Evolutionary conservation across 495 filamentous ascomycete genomes (phyloP), one percentile per base, ranked within the genome.

Genomic region (Ascodesmis nigricans): DNA sequence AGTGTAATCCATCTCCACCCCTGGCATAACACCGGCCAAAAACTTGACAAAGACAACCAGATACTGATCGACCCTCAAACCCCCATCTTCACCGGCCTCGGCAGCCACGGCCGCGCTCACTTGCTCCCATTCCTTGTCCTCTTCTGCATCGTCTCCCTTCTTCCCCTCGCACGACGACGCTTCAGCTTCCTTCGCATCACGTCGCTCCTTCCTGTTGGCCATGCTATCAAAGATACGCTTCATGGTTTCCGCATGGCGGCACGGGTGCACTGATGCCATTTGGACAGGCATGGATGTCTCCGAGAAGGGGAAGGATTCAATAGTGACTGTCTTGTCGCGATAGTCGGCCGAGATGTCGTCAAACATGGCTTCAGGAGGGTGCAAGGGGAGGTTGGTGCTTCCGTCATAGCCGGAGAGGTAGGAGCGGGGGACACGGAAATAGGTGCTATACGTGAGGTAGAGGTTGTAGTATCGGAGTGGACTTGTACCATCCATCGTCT

Each of bases 341-440:
- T 99, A 99, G 63, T 99, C 90, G 46, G 90, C 84, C 19, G 93
- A 77, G 46, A 99, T 95, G 47, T 99, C 90, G 52, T 99, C 87
- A 76, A 95, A 91, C 90, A 99, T 95, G 16, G 75, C 64, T 16
- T 75, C 67, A 2, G 87, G 90, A 4, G 77, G 66, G 16, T 93
- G 77, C 3, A 91, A 83, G 42, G 78, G 70, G 15, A 78, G 75
- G 35, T 70, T 66, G n/a, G 75, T 66, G 2, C 67, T 61, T 6
- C 49, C 49, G 26, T 52, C 48, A 53, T 92, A 92, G 38, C 90
- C 90, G 3, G 79, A 84, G 40, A 99, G 67, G 58, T 92, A 99
- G 52, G 93, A 70, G 21, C 90, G 82, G 0, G 90, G 90, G 22
- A 84, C 92, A 35, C 81, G 81, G 59, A 93, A 99, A 61, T 87